Evolutionary conservation across 2,329 filamentous ascomycete genomes (phyloP).

Genomic region (Phialemoniopsis sp.): DNA sequence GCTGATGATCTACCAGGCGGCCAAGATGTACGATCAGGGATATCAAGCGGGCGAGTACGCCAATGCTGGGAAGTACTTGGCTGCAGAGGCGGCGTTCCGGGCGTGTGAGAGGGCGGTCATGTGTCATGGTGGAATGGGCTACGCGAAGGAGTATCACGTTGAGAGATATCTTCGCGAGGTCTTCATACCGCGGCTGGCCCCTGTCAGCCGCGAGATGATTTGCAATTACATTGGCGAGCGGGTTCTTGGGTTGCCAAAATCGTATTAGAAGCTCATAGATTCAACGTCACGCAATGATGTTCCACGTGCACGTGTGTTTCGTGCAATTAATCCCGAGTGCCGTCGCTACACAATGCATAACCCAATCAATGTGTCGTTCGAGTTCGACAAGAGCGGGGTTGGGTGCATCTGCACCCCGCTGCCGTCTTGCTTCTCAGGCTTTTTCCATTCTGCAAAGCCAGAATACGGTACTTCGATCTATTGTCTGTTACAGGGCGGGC

Average conservation of each 20-base stretch:
- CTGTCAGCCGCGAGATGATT: constrained; percentile 65
- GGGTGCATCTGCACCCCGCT: too few relatives aligned
- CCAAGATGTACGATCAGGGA: constrained; percentile 52
- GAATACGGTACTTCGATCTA: too few relatives aligned
- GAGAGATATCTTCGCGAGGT: constrained; percentile 57
- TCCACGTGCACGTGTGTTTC: too few relatives aligned
- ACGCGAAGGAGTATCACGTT: constrained; percentile 58
- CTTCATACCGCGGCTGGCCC: constrained; percentile 57
- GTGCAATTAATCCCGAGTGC: too few relatives aligned
- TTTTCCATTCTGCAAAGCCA: too few relatives aligned
- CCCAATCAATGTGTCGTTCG: too few relatives aligned
- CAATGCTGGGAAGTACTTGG: constrained; percentile 65
- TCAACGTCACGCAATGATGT: too few relatives aligned
- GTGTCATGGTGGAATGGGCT: constrained; percentile 56
- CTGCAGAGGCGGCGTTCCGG: constrained; percentile 55
- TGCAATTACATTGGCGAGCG: constrained; percentile 66
- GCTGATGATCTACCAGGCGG: constrained; percentile 58
- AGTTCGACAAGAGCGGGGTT: too few relatives aligned
- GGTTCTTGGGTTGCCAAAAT: constrained; percentile 57
- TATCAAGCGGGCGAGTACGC: constrained; percentile 56
- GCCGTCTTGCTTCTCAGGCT: too few relatives aligned
- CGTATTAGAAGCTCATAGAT: too few relatives aligned
- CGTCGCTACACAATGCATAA: too few relatives aligned
- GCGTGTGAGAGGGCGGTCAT: constrained; percentile 55
- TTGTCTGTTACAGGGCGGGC: too few relatives aligned